A percentile compares a stretch with the other conserved stretches of the same genome.
Evolutionary conservation across 805 yeast species (phyloP).

Genomic region (Candida incommunis): DNA sequence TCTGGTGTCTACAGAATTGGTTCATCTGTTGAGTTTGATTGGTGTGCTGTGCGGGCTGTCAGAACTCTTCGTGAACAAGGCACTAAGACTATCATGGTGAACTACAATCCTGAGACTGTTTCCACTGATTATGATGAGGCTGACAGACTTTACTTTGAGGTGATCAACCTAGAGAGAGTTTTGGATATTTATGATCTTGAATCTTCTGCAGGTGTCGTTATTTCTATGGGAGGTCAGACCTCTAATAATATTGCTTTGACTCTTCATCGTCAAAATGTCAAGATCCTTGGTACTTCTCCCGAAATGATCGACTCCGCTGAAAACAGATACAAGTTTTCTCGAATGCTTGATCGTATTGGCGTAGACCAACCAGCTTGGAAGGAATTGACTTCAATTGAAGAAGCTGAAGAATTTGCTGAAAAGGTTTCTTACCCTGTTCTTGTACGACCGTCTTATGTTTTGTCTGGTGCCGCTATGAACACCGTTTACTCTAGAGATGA

Average conservation of each 20-base stretch:
- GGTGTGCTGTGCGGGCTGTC: constrained; percentile 98
- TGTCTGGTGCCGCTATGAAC: constrained; percentile 98
- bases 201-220: constrained; percentile 78
- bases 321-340: constrained; percentile 95
- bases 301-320: constrained; percentile 94
- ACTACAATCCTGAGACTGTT: constrained; percentile 97
- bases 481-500: constrained; percentile 72
- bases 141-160: constrained; percentile 93
- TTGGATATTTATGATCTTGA: constrained; percentile 95
- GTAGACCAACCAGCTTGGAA: constrained; percentile 98
- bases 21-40: constrained; percentile 95
- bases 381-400: constrained; percentile 75
- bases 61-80: constrained; percentile 83
- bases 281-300: constrained; percentile 87
- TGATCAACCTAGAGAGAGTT: constrained; percentile 87
- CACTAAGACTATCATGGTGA: constrained; percentile 86
- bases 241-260: constrained; percentile 93
- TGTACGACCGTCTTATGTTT: constrained; percentile 93
- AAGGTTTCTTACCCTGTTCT: constrained; percentile 88
- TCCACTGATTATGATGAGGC: constrained; percentile 98
- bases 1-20: constrained; percentile 99
- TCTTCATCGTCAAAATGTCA: constrained; percentile 60
- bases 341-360: constrained; percentile 80
- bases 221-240: constrained; percentile 94
- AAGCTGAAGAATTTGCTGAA: constrained; percentile 74